Evolutionary conservation across 2,329 filamentous ascomycete genomes (phyloP).

Genomic region (Claviceps sp.): DNA sequence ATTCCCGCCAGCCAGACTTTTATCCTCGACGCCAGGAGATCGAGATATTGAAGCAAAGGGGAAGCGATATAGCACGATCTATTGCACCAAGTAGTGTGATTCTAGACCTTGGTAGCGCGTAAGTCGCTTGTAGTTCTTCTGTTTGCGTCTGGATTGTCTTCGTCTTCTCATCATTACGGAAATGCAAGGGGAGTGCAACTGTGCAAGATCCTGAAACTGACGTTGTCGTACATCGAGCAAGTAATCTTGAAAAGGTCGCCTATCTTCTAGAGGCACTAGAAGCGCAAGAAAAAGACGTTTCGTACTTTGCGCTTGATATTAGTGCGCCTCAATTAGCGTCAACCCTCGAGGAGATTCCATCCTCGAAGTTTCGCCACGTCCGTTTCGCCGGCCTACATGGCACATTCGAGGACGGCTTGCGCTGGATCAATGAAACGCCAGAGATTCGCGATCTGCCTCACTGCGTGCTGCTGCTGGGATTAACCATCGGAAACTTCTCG

Average conservation of each 20-base stretch:
- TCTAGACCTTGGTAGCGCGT: not conserved
- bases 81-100: not conserved
- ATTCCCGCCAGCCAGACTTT: constrained; percentile 1
- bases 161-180: not conserved
- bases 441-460: not conserved
- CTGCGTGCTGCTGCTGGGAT: not conserved
- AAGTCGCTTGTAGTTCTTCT: not conserved
- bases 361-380: not conserved
- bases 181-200: not conserved
- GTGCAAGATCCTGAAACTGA: not conserved
- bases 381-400: not conserved
- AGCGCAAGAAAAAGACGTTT: not conserved
- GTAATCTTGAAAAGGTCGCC: not conserved
- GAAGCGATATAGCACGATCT: not conserved
- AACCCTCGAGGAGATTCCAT: not conserved
- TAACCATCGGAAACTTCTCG: constrained; percentile 2
- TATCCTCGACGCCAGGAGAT: constrained; percentile 1
- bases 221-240: not conserved
- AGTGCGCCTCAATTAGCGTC: not conserved
- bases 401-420: constrained; percentile 1
- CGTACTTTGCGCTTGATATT: not conserved
- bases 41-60: not conserved
- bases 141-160: not conserved
- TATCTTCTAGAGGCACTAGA: not conserved
- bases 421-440: not conserved